These are phyloP conservation scores for Pythium rhizo-oryzae DNA, from an alignment of 352 stramenopile genomes.

Conservation along the genomic window DNA sequence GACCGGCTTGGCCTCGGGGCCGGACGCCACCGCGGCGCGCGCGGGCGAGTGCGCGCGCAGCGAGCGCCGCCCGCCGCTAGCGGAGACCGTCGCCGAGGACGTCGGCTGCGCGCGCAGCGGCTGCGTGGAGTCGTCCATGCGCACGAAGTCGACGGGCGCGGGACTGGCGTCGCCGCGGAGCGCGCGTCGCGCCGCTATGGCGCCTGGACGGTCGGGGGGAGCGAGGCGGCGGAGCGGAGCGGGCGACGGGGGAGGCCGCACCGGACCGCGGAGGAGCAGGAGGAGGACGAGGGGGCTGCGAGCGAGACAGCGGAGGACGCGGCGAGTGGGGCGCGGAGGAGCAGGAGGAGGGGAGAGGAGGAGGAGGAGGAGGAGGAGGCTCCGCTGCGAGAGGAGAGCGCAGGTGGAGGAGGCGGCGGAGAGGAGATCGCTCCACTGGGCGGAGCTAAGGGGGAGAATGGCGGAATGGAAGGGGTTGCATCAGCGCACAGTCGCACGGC, in stretches of 20 bases:
- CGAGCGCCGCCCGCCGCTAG: not conserved
- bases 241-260: not conserved
- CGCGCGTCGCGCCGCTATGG: slow-evolving; percentile 13
- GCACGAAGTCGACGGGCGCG: slow-evolving; percentile 23
- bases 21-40: slow-evolving; percentile 6
- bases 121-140: slow-evolving; percentile 25
- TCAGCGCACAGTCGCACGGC: no score
- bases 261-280: no score
- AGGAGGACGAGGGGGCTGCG: not conserved
- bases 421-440: not conserved
- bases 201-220: not conserved
- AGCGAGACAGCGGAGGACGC: not conserved
- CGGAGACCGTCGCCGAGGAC: no score
- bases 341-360: no score
- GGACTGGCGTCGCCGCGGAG: slow-evolving; percentile 11
- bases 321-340: not conserved
- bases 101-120: slow-evolving; percentile 12
- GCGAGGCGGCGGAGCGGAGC: not conserved
- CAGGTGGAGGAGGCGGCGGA: not conserved
- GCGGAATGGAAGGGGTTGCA: no score
- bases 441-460: no score
- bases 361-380: not conserved
- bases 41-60: slow-evolving; percentile 7
- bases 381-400: not conserved
- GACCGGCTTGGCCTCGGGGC: slow-evolving; percentile 9